phyloP scores from a whole-genome alignment of 306 rosid genomes.

The Corylus heterophylla region DNA sequence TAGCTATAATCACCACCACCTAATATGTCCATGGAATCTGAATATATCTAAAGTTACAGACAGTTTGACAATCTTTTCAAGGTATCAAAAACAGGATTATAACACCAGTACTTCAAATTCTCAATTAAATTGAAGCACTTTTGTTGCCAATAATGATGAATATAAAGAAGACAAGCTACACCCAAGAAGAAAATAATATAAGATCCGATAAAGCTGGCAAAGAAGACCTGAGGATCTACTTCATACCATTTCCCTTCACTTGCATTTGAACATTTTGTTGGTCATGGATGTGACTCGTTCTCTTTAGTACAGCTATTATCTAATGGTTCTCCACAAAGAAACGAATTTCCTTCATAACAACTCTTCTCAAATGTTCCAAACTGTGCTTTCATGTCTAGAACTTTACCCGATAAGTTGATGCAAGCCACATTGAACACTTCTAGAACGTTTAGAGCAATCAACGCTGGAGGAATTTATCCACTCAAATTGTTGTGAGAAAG shows the following conservation, averaged over 20 bases:
- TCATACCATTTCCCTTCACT: background rate
- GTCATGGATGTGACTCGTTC: no score
- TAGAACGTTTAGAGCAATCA: background rate
- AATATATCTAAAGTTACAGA: background rate
- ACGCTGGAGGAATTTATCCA: no score
- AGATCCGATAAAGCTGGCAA: background rate
- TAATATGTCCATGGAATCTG: background rate
- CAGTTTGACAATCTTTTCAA: background rate
- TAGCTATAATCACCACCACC: background rate
- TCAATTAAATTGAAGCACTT: slow-evolving; percentile 5
- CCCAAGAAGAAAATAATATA: background rate
- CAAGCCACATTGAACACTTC: no score
- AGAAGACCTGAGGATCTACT: background rate
- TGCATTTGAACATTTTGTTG: no score
- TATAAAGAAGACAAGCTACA: background rate
- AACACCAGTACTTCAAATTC: background rate
- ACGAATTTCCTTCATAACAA: no score
- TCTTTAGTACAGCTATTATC: no score
- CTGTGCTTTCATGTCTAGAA: no score
- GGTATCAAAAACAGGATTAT: background rate
- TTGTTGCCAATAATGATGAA: background rate
- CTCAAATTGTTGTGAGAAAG: no score
- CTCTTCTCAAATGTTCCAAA: no score
- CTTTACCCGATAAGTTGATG: no score
- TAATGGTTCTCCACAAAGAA: no score